Base-by-base conservation (phyloP, 768 basidiomycete genomes). In the Krasilnikovozyma curviuscula region DNA sequence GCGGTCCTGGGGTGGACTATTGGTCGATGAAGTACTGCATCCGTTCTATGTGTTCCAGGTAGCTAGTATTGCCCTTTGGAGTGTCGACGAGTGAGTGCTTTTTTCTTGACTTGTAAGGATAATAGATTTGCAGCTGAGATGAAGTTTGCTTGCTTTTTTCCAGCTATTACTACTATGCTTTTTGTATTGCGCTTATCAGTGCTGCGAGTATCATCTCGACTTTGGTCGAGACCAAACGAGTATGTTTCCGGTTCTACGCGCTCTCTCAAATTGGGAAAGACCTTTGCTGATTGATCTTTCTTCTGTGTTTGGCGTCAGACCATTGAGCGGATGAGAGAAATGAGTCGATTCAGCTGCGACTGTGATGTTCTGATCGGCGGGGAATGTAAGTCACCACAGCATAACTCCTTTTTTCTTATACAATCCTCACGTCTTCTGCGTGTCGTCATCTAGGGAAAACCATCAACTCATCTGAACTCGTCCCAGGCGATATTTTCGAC, bases 41-140 rank as follows among this genome's bases (percentile, higher is more conserved):
- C 93, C 93, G 0, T 97, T 97, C 66, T 97, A 95, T 61, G 80
- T 98, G 46, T 98, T 98, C 61, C 93, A 98, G 71, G 78, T 95
- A 55, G 85, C 85, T 42, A 93, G 86, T 55, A 81, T 97, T 56
- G 68, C 83, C 32, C 67, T 98, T 6, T 98, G 93, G 93, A 81
- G 82, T 1, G 58, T 97, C 44, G 93, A 98, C 55, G 74, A 95
- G 61, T 98, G 3, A 16, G 13, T 44, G 0, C 3, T 4, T 12
- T 3, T n/a, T 14, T 12, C 21, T 5, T 2, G 12, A 18, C 21
- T 12, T 42, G 37, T n/a, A 34, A 21, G 25, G 1, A 5, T 9
- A 29, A 37, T 3, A 1, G 14, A 7, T 19, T 18, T 9, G 9
- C 5, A 42, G 0, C 27, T n/a, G 5, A 4, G 41, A 10, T 43